Conservation (phyloP, 352 stramenopile genomes). For the Globisporangium echinulatum region DNA sequence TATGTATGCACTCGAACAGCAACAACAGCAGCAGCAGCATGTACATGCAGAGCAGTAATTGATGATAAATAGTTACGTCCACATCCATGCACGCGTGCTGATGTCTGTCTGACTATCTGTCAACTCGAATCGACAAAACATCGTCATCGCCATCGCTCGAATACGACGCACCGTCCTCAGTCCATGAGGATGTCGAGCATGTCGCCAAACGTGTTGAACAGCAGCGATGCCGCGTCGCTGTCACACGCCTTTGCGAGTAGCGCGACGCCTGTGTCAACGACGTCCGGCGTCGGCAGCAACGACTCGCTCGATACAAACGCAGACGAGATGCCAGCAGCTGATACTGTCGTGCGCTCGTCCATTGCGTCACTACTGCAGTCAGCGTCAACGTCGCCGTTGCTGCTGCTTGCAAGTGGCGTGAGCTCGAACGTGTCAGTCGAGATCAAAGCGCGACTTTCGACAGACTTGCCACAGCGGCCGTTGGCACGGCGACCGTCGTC, state of each 20-base stretch:
- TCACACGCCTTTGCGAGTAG: conserved; percentile 50
- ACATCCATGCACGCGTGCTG: neutral
- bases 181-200: conserved; percentile 60
- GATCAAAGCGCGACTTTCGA: conserved; percentile 9
- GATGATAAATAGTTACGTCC: neutral
- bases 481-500: neutral
- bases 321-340: neutral
- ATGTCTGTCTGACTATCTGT: too few species aligned
- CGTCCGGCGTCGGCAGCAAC: neutral
- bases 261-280: conserved; percentile 45
- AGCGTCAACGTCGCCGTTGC: conserved; percentile 13
- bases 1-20: neutral
- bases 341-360: neutral
- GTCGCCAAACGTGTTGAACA: conserved; percentile 68
- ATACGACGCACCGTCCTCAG: conserved; percentile 1
- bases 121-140: too few species aligned
- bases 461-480: neutral
- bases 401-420: neutral
- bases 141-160: neutral
- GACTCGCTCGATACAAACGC: neutral
- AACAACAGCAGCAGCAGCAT: neutral
- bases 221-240: conserved; percentile 46
- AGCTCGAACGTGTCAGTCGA: conserved; percentile 16
- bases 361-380: conserved; percentile 17
- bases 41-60: neutral